Percentiles rank a stretch among this genome's conserved stretches.
These are phyloP conservation scores for Ramaria sp. DNA, from an alignment of 768 basidiomycete genomes.

Conservation along the genomic window DNA sequence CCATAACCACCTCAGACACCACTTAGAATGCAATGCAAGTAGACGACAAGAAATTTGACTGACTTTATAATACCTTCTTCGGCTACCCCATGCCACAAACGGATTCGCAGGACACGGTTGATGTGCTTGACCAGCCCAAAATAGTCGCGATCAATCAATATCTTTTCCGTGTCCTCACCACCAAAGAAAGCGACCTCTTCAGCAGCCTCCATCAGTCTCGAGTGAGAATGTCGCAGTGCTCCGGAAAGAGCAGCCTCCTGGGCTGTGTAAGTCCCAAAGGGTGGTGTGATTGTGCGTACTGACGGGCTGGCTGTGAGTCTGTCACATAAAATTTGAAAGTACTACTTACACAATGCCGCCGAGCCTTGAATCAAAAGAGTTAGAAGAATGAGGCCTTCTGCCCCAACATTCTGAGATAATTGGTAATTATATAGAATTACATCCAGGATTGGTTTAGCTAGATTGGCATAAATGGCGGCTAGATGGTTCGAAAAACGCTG, in stretches of 20 bases:
- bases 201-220: slow-evolving; percentile 77
- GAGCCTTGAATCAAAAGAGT: slow-evolving; percentile 79
- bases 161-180: slow-evolving; percentile 85
- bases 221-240: slow-evolving; percentile 83
- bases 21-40: neutral
- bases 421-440: slow-evolving; percentile 95
- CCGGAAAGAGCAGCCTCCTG: slow-evolving; percentile 83
- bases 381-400: slow-evolving; percentile 77
- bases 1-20: slow-evolving; percentile 45
- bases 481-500: slow-evolving; percentile 85
- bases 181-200: slow-evolving; percentile 86
- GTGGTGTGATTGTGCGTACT: slow-evolving; percentile 86
- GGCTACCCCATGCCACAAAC: slow-evolving; percentile 84
- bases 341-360: slow-evolving; percentile 65
- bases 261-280: slow-evolving; percentile 86
- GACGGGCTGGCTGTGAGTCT: slow-evolving; percentile 5
- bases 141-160: slow-evolving; percentile 83
- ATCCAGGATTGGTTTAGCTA: slow-evolving; percentile 89
- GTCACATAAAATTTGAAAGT: neutral
- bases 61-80: slow-evolving; percentile 97
- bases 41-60: neutral
- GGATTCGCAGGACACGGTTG: slow-evolving; percentile 62
- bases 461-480: slow-evolving; percentile 87
- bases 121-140: slow-evolving; percentile 78
- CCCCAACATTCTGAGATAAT: slow-evolving; percentile 86